Evolutionary conservation across 345 rosid species (phyloP).

Genomic region (Eucalyptus sideroxylon): DNA sequence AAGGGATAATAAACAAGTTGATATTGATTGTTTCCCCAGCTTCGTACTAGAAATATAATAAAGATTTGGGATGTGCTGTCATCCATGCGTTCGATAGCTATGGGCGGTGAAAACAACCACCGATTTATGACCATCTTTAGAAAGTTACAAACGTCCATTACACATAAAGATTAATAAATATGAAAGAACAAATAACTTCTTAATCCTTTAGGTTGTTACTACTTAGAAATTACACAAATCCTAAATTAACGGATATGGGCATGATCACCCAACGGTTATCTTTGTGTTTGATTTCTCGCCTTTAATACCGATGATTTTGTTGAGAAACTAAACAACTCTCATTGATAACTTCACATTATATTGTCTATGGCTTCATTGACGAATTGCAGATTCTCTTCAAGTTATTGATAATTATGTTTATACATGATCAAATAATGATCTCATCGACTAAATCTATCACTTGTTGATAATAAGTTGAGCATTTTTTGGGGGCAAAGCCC

Average conservation of each 20-base stretch:
- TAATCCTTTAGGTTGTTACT: neutral
- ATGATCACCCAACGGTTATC: neutral
- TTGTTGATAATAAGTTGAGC: too few relatives aligned
- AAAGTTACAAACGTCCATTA: too few relatives aligned
- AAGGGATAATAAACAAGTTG: neutral
- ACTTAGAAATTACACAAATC: neutral
- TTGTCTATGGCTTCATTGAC: accelerated
- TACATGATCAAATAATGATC: too few relatives aligned
- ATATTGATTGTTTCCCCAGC: neutral
- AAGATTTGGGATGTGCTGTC: neutral
- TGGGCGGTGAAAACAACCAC: neutral
- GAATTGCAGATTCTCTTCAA: too few relatives aligned
- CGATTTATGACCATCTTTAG: neutral
- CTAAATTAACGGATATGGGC: neutral
- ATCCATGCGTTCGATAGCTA: neutral
- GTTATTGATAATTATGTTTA: too few relatives aligned
- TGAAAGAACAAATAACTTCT: neutral
- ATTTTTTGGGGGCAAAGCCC: neutral
- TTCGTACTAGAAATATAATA: neutral
- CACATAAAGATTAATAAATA: too few relatives aligned
- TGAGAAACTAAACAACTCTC: neutral
- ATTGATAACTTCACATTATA: too few relatives aligned
- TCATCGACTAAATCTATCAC: neutral
- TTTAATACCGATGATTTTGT: too few relatives aligned
- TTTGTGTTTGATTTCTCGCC: too few relatives aligned